A percentile compares a stretch with the other conserved stretches of the same genome.
Evolutionary conservation across 805 yeast genomes (phyloP).

Genomic region (Yarrowia keelungensis): DNA sequence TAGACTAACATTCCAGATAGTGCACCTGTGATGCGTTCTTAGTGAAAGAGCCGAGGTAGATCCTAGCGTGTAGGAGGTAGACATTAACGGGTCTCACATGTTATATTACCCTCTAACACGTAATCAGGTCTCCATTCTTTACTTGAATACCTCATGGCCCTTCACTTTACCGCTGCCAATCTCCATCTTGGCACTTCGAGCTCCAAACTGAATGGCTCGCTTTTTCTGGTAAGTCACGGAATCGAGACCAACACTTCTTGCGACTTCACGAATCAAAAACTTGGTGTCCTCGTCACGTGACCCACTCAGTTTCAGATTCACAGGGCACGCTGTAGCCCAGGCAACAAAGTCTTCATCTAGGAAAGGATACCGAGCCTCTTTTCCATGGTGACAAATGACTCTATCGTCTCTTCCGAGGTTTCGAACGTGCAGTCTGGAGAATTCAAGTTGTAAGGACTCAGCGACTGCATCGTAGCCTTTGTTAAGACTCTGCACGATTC

Average conservation of each 20-base stretch:
- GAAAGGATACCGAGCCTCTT: conserved; percentile 88
- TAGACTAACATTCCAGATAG: too few species aligned
- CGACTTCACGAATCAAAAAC: conserved; percentile 66
- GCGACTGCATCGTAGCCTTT: conserved; percentile 56
- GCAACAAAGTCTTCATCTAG: conserved; percentile 68
- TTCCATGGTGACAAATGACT: conserved; percentile 84
- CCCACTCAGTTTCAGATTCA: conserved; percentile 53
- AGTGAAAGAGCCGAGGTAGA: conserved; percentile 1
- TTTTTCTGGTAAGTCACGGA: conserved; percentile 78
- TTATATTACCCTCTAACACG: not conserved
- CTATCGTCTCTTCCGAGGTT: conserved; percentile 93
- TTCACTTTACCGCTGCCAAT: conserved; percentile 74
- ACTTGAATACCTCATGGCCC: conserved; percentile 62
- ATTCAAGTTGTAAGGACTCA: conserved; percentile 70
- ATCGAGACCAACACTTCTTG: conserved; percentile 55
- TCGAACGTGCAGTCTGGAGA: conserved; percentile 74
- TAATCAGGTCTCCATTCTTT: not conserved
- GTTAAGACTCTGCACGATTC: conserved; percentile 60
- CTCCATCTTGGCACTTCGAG: conserved; percentile 92
- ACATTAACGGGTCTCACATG: not conserved
- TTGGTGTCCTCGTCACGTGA: conserved; percentile 56
- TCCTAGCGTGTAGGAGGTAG: not conserved
- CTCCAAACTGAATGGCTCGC: conserved; percentile 96
- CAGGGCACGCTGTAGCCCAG: conserved; percentile 48
- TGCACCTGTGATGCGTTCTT: too few species aligned